These are phyloP conservation scores for Curvularia lunata DNA, from an alignment of 2,329 filamentous ascomycete genomes.

Conservation along the genomic window DNA sequence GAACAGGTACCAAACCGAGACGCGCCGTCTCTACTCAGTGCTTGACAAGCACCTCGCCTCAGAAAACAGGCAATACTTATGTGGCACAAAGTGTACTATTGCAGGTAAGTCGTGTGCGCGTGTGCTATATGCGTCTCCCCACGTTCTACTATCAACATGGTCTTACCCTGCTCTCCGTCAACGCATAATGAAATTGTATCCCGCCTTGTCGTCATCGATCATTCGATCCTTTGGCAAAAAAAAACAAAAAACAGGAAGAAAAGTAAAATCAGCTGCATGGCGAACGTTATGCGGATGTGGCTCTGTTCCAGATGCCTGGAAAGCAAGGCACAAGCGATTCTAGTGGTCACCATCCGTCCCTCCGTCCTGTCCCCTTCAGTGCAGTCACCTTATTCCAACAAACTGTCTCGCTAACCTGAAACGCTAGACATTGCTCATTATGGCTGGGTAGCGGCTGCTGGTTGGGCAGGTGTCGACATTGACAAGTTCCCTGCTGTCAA, in stretches of 20 bases:
- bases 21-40: constrained; percentile 78
- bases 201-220: neutral
- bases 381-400: neutral
- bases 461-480: constrained; percentile 70
- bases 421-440: constrained; percentile 73
- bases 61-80: constrained; percentile 59
- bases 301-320: neutral
- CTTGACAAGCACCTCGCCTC: constrained; percentile 72
- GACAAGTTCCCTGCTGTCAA: constrained; percentile 77
- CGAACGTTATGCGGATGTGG: neutral
- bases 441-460: constrained; percentile 73
- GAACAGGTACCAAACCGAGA: constrained; percentile 82
- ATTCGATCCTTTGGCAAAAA: neutral
- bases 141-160: neutral
- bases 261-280: neutral
- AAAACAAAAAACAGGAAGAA: neutral
- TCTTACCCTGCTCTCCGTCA: neutral
- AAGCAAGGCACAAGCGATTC: neutral
- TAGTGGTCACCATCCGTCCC: neutral
- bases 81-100: constrained; percentile 69
- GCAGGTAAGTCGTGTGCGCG: constrained; percentile 29
- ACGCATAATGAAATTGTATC: neutral
- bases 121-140: neutral
- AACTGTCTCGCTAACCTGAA: constrained; percentile 7
- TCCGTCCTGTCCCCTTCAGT: neutral